Conservation (phyloP, 148 eudicot species). For the Cornus kousa region DNA sequence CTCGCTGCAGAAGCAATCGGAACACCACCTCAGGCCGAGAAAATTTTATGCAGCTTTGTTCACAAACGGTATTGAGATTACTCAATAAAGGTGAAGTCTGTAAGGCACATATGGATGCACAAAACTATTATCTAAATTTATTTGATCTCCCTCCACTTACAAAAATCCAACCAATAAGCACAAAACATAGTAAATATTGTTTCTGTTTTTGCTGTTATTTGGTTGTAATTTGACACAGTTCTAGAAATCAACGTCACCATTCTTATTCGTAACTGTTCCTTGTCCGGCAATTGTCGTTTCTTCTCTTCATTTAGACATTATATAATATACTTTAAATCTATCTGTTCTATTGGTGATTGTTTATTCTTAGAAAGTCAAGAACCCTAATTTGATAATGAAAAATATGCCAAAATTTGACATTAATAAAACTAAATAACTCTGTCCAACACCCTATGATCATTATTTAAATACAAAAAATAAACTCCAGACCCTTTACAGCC, state of each 20-base stretch:
- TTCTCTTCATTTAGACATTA: background rate
- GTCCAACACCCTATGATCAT: background rate
- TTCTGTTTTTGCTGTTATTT: background rate
- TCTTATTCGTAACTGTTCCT: background rate
- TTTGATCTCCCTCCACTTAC: too few relatives aligned
- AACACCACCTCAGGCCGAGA: too few relatives aligned
- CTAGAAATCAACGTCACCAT: background rate
- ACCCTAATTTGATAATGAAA: background rate
- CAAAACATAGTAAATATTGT: background rate
- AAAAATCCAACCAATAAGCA: background rate
- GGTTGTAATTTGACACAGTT: conserved; percentile 6
- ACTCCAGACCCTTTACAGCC: background rate
- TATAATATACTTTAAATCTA: background rate
- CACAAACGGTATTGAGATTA: too few relatives aligned
- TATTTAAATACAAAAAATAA: background rate
- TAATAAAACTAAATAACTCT: too few relatives aligned
- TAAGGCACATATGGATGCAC: too few relatives aligned
- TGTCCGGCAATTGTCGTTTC: conserved; percentile 15
- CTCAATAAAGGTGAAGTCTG: too few relatives aligned
- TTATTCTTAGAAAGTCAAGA: too few relatives aligned
- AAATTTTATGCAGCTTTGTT: too few relatives aligned
- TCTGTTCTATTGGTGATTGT: too few relatives aligned
- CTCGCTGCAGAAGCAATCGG: too few relatives aligned
- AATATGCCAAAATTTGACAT: background rate
- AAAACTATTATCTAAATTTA: too few relatives aligned